Percentiles rank a stretch among this genome's conserved stretches.
Conservation (phyloP, 2,329 filamentous ascomycete species). For the Diaporthe amygdali region DNA sequence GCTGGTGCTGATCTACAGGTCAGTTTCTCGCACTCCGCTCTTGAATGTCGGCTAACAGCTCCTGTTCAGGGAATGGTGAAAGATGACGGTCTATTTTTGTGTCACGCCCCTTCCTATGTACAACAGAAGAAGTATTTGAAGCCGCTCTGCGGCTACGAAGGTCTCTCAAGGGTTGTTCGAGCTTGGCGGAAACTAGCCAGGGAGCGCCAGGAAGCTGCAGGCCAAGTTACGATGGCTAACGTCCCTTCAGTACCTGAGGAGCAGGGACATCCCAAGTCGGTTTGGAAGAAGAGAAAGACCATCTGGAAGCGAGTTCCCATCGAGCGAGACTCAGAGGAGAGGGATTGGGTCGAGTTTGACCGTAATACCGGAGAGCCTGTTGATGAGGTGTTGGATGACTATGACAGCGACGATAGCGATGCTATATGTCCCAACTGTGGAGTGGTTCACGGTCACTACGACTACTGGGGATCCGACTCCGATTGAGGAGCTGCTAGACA, state of each 20-base stretch:
- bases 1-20: slow-evolving; percentile 50
- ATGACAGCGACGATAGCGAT: slow-evolving; percentile 25
- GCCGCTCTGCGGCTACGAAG: slow-evolving; percentile 43
- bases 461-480: slow-evolving; percentile 18
- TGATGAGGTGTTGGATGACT: slow-evolving; percentile 19
- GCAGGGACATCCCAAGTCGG: slow-evolving; percentile 47
- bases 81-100: slow-evolving; percentile 57
- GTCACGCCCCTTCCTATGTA: slow-evolving; percentile 49
- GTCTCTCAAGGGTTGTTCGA: slow-evolving; percentile 51
- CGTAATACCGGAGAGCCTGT: slow-evolving; percentile 24
- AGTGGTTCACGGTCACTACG: slow-evolving; percentile 18
- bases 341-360: slow-evolving; percentile 56
- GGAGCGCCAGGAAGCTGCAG: slow-evolving; percentile 19
- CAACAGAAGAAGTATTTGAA: slow-evolving; percentile 46
- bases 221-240: background rate
- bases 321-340: slow-evolving; percentile 43
- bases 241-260: slow-evolving; percentile 48
- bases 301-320: slow-evolving; percentile 58
- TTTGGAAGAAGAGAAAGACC: slow-evolving; percentile 46
- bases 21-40: background rate
- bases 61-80: slow-evolving; percentile 49
- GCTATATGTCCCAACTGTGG: slow-evolving; percentile 26
- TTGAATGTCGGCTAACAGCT: background rate
- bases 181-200: slow-evolving; percentile 41
- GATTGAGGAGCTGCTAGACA: background rate